A percentile compares a stretch with the other conserved stretches of the same genome.
Evolutionary conservation across 345 rosid species (phyloP).

Genomic region (Orychophragmus violaceus): DNA sequence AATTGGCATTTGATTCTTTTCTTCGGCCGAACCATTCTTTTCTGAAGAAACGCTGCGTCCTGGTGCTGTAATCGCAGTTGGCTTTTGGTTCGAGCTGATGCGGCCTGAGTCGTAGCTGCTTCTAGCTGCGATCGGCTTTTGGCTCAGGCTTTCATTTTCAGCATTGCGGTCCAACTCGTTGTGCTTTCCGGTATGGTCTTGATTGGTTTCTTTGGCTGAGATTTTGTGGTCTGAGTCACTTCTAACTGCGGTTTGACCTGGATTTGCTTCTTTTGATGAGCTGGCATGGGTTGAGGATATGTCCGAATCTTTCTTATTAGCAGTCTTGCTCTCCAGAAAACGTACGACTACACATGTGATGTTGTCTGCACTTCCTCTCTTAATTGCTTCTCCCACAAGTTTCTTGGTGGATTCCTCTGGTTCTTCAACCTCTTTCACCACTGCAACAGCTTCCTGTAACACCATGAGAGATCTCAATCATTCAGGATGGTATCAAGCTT

Average conservation of each 20-base stretch:
- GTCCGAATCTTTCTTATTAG: neutral
- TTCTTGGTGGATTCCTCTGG: constrained; percentile 81
- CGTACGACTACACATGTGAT: constrained; percentile 92
- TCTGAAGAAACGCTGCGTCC: neutral
- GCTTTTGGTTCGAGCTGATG: neutral
- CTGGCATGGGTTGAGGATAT: neutral
- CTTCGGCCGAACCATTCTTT: neutral
- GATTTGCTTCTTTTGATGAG: constrained; percentile 4
- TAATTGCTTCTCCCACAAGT: constrained; percentile 75
- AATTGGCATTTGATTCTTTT: constrained; percentile 3
- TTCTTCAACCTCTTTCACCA: constrained; percentile 70
- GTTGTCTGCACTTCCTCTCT: constrained; percentile 93
- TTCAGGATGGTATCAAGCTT: neutral
- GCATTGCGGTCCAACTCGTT: neutral
- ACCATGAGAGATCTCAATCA: neutral
- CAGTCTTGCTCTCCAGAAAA: constrained; percentile 35
- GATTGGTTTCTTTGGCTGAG: constrained; percentile 9
- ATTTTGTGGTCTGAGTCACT: neutral
- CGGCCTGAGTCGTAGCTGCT: neutral
- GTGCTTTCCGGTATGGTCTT: neutral
- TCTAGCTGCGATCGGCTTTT: neutral
- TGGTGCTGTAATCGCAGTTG: neutral
- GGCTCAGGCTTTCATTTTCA: neutral
- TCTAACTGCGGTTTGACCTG: neutral
- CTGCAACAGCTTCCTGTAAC: constrained; percentile 76